These are phyloP conservation scores for Blastosporella zonata DNA, from an alignment of 1,284 basidiomycete species.

Conservation along the genomic window DNA sequence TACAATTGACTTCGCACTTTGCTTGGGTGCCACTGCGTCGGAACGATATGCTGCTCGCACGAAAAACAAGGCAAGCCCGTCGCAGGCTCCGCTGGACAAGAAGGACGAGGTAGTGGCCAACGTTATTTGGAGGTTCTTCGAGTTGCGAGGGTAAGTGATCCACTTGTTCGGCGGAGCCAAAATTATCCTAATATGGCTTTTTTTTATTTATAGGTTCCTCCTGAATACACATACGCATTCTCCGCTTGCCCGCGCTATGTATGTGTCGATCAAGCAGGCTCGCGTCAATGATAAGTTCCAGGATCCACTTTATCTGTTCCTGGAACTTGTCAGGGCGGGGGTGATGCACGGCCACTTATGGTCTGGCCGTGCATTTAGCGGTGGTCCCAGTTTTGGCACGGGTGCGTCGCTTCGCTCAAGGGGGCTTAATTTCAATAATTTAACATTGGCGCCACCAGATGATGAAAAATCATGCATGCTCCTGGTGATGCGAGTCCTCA, in stretches of 20 bases:
- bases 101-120: conserved; percentile 99
- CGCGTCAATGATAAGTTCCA: conserved; percentile 98
- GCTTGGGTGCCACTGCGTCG: conserved; percentile 84
- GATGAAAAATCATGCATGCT: conserved; percentile 91
- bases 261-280: conserved; percentile 72
- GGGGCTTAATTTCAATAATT: conserved; percentile 14
- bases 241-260: conserved; percentile 87
- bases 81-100: conserved; percentile 70
- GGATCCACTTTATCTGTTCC: conserved; percentile 90
- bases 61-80: conserved; percentile 48
- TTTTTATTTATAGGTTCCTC: conserved; percentile 63
- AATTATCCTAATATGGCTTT: conserved; percentile 2
- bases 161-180: conserved; percentile 18
- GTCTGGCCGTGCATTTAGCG: conserved; percentile 86
- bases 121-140: conserved; percentile 97
- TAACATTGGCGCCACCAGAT: conserved; percentile 44
- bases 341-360: conserved; percentile 94
- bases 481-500: conserved; percentile 93
- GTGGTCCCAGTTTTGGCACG: conserved; percentile 92
- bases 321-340: conserved; percentile 91
- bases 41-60: conserved; percentile 81
- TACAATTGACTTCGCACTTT: conserved; percentile 96
- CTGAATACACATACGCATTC: conserved; percentile 88
- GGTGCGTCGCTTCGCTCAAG: conserved; percentile 44
- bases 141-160: conserved; percentile 77